Base-by-base conservation (phyloP, 371 early-diverging fungal genomes). In the Umbelopsis sp. region DNA sequence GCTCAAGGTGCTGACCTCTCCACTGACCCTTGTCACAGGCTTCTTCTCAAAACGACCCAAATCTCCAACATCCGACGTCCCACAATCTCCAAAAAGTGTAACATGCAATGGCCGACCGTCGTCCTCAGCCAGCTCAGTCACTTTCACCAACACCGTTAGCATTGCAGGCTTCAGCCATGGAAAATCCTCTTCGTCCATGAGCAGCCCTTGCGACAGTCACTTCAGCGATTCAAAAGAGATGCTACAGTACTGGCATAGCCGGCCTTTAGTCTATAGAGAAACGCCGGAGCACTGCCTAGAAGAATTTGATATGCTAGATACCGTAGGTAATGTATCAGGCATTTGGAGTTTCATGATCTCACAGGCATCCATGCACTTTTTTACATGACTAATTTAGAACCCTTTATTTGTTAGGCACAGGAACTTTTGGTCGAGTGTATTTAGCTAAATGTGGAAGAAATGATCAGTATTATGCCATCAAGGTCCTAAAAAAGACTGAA, bases 381-480 rank as follows among this genome's bases (percentile, higher is more conserved):
- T 63, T 63, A 66, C 69, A 64, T 65, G 62, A 44, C 51, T 45
- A 46, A 52, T 53, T 53, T 68, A 62, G 48, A 48, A 48, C 16
- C 8, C 16, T 48, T 52, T 69, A 32, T 65, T 63, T 66, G 37
- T 57, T 14, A 89, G 98, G 97, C 20, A 98, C 96, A 3, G 97
- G 98, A 20, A 95, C 97, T 5, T 97, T 97, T 85, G 97, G 97
- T 14, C 86, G 98, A 45, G 99, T 98, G 63, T 94, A 92, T 76
- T 83, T 98, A 50, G 83, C 92, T 62, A 87, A 88, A 72, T 89
- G 85, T 69, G 81, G 74, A 62, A 69, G 70, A 25, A 80, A 77
- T 24, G 81, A 83, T 57, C 82, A 87, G 65, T 95, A 84, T 79
- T 94, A 91, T 81, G 97, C 98, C 11, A 92, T 97, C 89, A 98